Percentiles rank a stretch among this genome's conserved stretches.
Evolutionary conservation across 2,329 filamentous ascomycete genomes (phyloP).

Genomic region (Stachybotrys echinatus): DNA sequence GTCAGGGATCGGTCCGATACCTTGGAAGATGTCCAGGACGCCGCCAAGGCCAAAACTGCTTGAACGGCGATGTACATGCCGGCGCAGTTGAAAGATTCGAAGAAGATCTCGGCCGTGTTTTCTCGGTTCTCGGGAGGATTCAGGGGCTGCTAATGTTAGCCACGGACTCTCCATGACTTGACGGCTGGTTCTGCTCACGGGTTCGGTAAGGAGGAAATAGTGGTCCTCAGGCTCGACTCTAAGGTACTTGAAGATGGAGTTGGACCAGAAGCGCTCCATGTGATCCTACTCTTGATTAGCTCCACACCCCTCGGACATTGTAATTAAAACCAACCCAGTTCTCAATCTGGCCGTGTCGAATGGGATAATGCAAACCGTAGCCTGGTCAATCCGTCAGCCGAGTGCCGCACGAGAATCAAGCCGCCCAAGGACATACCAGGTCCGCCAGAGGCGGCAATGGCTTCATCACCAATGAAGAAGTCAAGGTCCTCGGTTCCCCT

Average conservation of each 20-base stretch:
- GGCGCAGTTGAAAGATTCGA: slow-evolving; percentile 99
- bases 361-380: slow-evolving; percentile 95
- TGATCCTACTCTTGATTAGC: slow-evolving; percentile 64
- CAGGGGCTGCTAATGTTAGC: slow-evolving; percentile 58
- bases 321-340: slow-evolving; percentile 71
- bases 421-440: slow-evolving; percentile 53
- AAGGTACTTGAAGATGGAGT: slow-evolving; percentile 99
- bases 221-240: slow-evolving; percentile 98
- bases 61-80: slow-evolving; percentile 99
- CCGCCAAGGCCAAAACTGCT: slow-evolving; percentile 91
- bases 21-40: slow-evolving; percentile 98
- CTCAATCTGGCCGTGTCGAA: slow-evolving; percentile 96
- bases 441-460: slow-evolving; percentile 74
- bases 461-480: slow-evolving; percentile 98
- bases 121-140: slow-evolving; percentile 99
- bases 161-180: neutral
- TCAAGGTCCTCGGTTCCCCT: slow-evolving; percentile 96
- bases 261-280: slow-evolving; percentile 99
- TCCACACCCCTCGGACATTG: neutral
- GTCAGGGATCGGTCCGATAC: slow-evolving; percentile 94
- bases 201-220: slow-evolving; percentile 96
- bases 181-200: slow-evolving; percentile 52
- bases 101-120: slow-evolving; percentile 98
- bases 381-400: slow-evolving; percentile 42
- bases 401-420: neutral